Evolutionary conservation across 768 basidiomycete genomes (phyloP).

Genomic region (Nidula microcarpa): DNA sequence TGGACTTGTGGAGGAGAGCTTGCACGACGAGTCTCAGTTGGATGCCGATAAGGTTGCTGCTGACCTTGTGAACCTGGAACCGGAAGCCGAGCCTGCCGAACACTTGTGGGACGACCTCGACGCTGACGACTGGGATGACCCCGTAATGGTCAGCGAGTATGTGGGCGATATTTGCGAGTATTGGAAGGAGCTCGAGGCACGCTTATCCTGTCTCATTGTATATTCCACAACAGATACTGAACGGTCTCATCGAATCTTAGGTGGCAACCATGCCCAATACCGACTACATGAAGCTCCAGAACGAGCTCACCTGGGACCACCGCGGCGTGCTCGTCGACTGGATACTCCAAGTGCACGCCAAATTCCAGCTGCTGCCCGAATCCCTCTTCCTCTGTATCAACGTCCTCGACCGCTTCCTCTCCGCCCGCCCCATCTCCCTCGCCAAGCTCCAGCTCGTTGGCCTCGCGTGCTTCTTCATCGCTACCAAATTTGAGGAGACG

Average conservation of each 20-base stretch:
- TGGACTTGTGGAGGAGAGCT: constrained; percentile 3
- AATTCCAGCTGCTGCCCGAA: constrained; percentile 84
- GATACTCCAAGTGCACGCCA: constrained; percentile 87
- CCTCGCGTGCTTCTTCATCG: constrained; percentile 80
- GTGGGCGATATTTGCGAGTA: constrained; percentile 86
- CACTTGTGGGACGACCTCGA: constrained; percentile 82
- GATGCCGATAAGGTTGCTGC: constrained; percentile 36
- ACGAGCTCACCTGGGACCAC: constrained; percentile 86
- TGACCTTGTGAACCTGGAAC: constrained; percentile 21
- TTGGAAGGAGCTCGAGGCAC: constrained; percentile 79
- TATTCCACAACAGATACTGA: no score
- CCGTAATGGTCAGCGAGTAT: constrained; percentile 90
- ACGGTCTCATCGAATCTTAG: constrained; percentile 30
- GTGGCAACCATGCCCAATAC: constrained; percentile 73
- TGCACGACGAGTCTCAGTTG: constrained; percentile 33
- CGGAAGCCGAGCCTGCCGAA: constrained; percentile 31
- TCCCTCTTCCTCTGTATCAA: constrained; percentile 89
- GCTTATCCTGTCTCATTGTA: not conserved
- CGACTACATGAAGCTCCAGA: constrained; percentile 81
- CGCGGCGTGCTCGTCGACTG: constrained; percentile 88
- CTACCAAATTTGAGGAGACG: constrained; percentile 92
- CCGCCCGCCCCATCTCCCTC: constrained; percentile 69
- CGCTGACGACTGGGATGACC: constrained; percentile 83
- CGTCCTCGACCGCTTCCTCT: constrained; percentile 77
- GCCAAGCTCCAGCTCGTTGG: constrained; percentile 91